Evolutionary conservation across 148 eudicot genomes (phyloP).

Genomic region (Rhododendron mucronatum): DNA sequence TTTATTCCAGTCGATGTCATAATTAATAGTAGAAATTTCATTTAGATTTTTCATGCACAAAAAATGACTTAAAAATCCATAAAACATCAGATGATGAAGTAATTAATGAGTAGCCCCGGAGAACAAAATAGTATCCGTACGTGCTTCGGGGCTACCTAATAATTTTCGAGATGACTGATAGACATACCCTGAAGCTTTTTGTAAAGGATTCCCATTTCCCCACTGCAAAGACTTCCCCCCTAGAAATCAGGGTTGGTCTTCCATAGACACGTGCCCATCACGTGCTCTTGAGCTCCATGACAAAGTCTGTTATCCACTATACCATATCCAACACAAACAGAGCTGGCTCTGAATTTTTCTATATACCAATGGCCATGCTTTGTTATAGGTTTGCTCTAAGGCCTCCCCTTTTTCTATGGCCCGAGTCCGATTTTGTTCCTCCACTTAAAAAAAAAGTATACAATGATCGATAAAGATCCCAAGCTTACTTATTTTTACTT

Average conservation of each 20-base stretch:
- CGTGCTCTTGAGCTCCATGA: conserved; percentile 11
- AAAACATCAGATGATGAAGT: too few relatives aligned
- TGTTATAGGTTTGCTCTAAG: conserved; percentile 1
- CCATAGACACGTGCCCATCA: conserved; percentile 18
- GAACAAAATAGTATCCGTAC: too few relatives aligned
- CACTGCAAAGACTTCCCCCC: background rate
- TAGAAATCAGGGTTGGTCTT: background rate
- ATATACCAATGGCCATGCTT: background rate
- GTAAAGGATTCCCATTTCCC: background rate
- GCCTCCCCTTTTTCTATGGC: background rate
- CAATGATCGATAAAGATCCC: too few relatives aligned
- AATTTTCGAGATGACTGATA: background rate
- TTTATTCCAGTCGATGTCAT: too few relatives aligned
- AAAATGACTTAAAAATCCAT: background rate
- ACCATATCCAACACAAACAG: background rate
- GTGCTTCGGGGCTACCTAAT: too few relatives aligned
- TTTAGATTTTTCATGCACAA: background rate
- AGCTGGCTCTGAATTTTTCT: background rate
- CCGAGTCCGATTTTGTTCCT: background rate
- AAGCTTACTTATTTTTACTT: too few relatives aligned
- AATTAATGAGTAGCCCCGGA: too few relatives aligned
- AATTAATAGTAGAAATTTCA: too few relatives aligned
- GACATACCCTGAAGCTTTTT: background rate
- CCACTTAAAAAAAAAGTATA: too few relatives aligned
- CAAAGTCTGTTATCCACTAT: background rate